phyloP scores from a whole-genome alignment of 495 filamentous ascomycete species.

The Penicillium cosmopolitanum region DNA sequence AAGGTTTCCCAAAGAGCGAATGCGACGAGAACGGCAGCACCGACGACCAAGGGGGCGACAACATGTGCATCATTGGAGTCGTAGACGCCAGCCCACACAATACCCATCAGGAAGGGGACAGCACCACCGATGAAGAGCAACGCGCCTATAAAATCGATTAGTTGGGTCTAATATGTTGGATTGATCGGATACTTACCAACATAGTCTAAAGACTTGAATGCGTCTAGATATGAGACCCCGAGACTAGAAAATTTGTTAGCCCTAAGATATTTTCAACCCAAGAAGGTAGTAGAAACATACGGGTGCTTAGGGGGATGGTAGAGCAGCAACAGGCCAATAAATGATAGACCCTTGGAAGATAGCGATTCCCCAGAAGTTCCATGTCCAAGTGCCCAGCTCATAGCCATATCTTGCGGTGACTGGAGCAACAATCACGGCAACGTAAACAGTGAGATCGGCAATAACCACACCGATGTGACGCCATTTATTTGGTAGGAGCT shows the following conservation, averaged over 20 bases:
- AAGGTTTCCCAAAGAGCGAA: constrained; percentile 35
- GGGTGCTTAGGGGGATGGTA: constrained; percentile 32
- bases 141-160: constrained; percentile 11
- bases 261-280: too few species aligned
- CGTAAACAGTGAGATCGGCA: constrained; percentile 31
- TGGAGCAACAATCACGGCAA: constrained; percentile 31
- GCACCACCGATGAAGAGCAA: constrained; percentile 31
- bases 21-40: constrained; percentile 20
- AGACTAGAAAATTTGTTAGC: constrained; percentile 6
- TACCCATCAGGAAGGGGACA: constrained; percentile 30
- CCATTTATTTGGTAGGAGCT: constrained; percentile 35
- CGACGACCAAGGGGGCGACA: constrained; percentile 27
- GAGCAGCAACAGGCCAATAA: constrained; percentile 25
- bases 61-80: constrained; percentile 29
- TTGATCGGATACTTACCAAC: constrained; percentile 12
- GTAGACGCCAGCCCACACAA: constrained; percentile 33
- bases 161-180: neutral
- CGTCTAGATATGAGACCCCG: constrained; percentile 25
- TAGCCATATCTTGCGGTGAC: constrained; percentile 31
- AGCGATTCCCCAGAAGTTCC: constrained; percentile 32
- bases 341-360: constrained; percentile 32
- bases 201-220: constrained; percentile 32
- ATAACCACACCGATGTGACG: constrained; percentile 31
- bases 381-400: constrained; percentile 25
- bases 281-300: constrained; percentile 7